Evolutionary conservation across 177 flowering plant genomes (phyloP).

Genomic region (Vitis hybrid): DNA sequence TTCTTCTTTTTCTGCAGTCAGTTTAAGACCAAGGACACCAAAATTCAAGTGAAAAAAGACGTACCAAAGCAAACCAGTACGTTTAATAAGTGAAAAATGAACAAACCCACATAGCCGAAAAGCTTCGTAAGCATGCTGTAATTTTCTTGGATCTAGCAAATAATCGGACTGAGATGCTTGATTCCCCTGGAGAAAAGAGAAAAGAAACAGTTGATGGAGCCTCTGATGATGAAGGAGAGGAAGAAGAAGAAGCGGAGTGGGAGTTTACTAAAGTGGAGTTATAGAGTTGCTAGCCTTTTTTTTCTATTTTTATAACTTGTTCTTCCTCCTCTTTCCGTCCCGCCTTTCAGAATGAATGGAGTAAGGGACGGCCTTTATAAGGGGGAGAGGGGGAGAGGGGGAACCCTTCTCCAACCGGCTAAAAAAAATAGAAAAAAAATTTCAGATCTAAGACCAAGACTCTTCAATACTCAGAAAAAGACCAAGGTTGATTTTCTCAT

Average conservation of each 20-base stretch:
- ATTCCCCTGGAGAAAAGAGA: conserved; percentile 47
- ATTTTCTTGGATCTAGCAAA: neutral
- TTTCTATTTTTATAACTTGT: too few species aligned
- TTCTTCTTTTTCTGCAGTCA: neutral
- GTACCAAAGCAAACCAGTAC: neutral
- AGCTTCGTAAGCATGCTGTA: neutral
- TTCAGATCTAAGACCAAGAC: neutral
- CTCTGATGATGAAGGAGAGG: neutral
- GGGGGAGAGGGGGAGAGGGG: too few species aligned
- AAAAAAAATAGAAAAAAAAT: too few species aligned
- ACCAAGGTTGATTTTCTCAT: conserved; percentile 3
- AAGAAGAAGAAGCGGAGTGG: neutral
- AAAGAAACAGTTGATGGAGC: conserved; percentile 7
- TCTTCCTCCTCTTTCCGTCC: too few species aligned
- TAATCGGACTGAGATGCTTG: conserved; percentile 71
- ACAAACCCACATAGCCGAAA: conserved; percentile 3
- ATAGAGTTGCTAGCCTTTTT: too few species aligned
- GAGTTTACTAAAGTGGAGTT: too few species aligned
- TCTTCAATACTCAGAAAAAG: conserved; percentile 4
- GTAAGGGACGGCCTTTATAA: too few species aligned
- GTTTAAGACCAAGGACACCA: neutral
- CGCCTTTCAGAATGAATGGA: too few species aligned
- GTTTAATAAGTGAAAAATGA: conserved; percentile 2
- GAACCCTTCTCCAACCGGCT: too few species aligned
- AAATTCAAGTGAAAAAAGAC: neutral